Evolutionary conservation across 257 asterid species (phyloP).

Genomic region (Solanum dulcamara): DNA sequence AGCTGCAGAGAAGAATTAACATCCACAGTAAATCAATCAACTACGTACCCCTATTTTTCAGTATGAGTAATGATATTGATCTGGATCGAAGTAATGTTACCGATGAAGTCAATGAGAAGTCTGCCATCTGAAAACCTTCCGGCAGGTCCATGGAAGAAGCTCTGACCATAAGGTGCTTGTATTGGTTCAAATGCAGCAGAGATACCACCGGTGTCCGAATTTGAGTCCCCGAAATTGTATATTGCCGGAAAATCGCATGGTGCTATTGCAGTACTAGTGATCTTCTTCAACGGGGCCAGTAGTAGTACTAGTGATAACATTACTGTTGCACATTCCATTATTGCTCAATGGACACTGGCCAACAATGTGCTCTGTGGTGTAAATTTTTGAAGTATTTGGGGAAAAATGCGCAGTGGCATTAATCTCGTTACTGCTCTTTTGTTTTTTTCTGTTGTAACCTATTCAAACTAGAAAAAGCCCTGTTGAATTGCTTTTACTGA

Average conservation of each 20-base stretch:
- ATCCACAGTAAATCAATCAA: neutral
- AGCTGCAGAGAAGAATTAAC: constrained; percentile 13
- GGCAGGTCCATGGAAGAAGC: constrained; percentile 32
- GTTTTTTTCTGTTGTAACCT: neutral
- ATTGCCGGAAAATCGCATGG: constrained; percentile 42
- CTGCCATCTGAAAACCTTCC: constrained; percentile 52
- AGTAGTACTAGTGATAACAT: neutral
- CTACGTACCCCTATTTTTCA: too few species aligned
- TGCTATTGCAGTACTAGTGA: neutral
- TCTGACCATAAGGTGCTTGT: constrained; percentile 30
- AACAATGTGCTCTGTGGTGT: too few species aligned
- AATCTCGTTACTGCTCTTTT: neutral
- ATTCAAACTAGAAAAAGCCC: neutral
- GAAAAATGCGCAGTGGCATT: constrained; percentile 4
- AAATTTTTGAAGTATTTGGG: neutral
- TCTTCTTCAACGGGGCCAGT: neutral
- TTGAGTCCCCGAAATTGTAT: constrained; percentile 56
- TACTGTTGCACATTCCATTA: constrained; percentile 12
- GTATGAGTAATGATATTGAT: neutral
- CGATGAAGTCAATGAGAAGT: constrained; percentile 46
- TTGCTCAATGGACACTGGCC: neutral
- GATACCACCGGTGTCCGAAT: constrained; percentile 50
- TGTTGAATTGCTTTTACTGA: neutral
- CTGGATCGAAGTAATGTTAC: neutral
- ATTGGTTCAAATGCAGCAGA: constrained; percentile 38